Evolutionary conservation across 2,329 filamentous ascomycete genomes (phyloP).

Genomic region (Tolypocladium tundrense): DNA sequence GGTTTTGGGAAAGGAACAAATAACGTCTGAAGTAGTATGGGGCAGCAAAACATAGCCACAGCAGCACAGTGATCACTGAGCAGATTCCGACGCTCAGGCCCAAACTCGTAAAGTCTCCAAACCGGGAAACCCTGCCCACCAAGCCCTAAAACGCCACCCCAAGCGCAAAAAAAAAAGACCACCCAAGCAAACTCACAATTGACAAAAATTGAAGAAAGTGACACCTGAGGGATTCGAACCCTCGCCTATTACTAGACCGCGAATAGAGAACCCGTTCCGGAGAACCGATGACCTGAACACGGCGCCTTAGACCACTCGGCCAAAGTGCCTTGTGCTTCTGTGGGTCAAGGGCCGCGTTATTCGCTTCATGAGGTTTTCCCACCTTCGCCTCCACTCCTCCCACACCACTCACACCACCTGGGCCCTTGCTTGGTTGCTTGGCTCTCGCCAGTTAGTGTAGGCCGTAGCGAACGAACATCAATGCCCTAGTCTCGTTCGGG

Average conservation of each 20-base stretch:
- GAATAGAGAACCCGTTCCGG: constrained; percentile 1
- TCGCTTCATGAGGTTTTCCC: not conserved
- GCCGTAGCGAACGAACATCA: not conserved
- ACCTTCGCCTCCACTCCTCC: not conserved
- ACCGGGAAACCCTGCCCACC: no score
- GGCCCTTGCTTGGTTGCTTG: no score
- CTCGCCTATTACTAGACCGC: constrained; percentile 19
- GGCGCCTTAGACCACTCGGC: constrained; percentile 15
- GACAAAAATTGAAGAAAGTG: constrained; percentile 5
- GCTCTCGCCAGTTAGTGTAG: no score
- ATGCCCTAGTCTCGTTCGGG: not conserved
- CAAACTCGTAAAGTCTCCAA: no score
- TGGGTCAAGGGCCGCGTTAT: not conserved
- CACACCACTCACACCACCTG: not conserved
- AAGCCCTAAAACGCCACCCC: no score
- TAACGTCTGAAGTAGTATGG: no score
- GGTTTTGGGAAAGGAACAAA: no score
- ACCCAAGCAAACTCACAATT: no score
- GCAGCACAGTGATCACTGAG: no score
- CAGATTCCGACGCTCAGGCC: no score
- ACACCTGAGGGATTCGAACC: constrained; percentile 22
- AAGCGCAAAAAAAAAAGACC: no score
- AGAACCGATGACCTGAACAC: constrained; percentile 8
- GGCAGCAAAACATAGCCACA: no score
- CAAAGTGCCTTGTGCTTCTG: constrained; percentile 12